A percentile compares a stretch with the other conserved stretches of the same genome.
Evolutionary conservation across 2,329 filamentous ascomycete species (phyloP).

Genomic region (Ophiostoma angusticollis): DNA sequence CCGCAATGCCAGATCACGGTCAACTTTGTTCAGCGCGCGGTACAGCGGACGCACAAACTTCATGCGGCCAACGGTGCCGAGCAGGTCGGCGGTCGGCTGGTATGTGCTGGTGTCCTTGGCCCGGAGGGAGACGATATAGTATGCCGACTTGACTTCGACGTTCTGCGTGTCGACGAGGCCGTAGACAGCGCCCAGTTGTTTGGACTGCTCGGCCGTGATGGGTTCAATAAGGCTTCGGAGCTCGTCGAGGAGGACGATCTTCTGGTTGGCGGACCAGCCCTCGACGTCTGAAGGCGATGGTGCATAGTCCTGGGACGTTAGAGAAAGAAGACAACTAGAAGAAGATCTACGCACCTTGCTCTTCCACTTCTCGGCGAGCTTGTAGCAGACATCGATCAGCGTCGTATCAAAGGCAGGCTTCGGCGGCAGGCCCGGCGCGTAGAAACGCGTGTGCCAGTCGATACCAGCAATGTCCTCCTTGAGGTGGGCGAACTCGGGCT

Average conservation of each 20-base stretch:
- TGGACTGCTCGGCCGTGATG: conserved; percentile 52
- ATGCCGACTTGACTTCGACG: conserved; percentile 72
- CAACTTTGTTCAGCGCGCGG: conserved; percentile 59
- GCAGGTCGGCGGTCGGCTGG: conserved; percentile 55
- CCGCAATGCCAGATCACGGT: conserved; percentile 59
- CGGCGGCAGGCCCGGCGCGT: conserved; percentile 73
- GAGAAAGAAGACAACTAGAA: neutral
- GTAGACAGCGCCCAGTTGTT: conserved; percentile 63
- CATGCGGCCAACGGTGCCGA: conserved; percentile 82
- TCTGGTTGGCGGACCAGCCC: conserved; percentile 72
- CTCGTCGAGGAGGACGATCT: conserved; percentile 78
- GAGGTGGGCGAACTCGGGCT: conserved; percentile 47
- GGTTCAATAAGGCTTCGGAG: conserved; percentile 55
- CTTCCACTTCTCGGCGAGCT: conserved; percentile 72
- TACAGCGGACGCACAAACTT: conserved; percentile 90
- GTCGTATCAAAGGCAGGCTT: conserved; percentile 87
- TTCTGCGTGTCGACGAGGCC: conserved; percentile 64
- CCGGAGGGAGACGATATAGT: conserved; percentile 65
- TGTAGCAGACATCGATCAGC: conserved; percentile 74
- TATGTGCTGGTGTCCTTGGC: conserved; percentile 60
- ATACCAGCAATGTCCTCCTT: conserved; percentile 56
- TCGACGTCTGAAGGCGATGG: conserved; percentile 58
- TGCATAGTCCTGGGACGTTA: conserved; percentile 36
- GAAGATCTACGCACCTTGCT: conserved; percentile 32
- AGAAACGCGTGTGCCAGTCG: conserved; percentile 86